Evolutionary conservation across 2,329 filamentous ascomycete species (phyloP), one percentile per base, ranked within the genome.

Genomic region (Balansia obtecta): DNA sequence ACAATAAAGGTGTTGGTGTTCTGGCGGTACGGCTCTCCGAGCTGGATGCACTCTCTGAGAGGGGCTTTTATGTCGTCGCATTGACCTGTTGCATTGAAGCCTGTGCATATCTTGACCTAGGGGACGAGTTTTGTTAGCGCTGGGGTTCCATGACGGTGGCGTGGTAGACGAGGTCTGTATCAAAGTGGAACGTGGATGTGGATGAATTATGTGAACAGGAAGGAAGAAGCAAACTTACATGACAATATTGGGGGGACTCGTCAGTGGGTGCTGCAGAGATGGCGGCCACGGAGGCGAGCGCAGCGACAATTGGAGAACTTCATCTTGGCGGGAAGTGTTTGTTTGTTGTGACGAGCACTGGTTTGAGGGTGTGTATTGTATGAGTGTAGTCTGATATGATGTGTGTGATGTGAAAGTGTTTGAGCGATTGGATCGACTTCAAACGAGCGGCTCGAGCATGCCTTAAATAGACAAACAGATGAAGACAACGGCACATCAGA

Each of bases 1-100:
- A 71, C 72, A 2, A 72, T 72, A 57, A 79, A 78, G 0, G 75
- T 78, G 49, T 59, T 64, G 33, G 66, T 64, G 60, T 75, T 73
- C 40, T 61, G 54, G 54, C 60, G 59, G 52, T 68, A 72, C n/a
- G 65, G 65, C 9, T 57, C 52, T 2, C 65, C 58, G 48, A 78
- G 64, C 60, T 76, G 63, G 60, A 73, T 62, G 63, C 75, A 79
- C 43, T 63, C 64, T 4, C 67, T 48, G 44, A 77, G 58, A 12
- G 66, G 46, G n/a, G n/a, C n/a, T n/a, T n/a, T n/a, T n/a, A n/a
- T n/a, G 20, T 63, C 52, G 57, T 76, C 56, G 64, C 75, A 79
- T 10, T 57, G 55, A 34, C 73, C 74, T 2, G 74, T 75, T 18
- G 69, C 68, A 57, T 76, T 71, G 58, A 67, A 64, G 27, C 74